Conservation (phyloP, 2,329 filamentous ascomycete genomes). For the Exserohilum rostratum region DNA sequence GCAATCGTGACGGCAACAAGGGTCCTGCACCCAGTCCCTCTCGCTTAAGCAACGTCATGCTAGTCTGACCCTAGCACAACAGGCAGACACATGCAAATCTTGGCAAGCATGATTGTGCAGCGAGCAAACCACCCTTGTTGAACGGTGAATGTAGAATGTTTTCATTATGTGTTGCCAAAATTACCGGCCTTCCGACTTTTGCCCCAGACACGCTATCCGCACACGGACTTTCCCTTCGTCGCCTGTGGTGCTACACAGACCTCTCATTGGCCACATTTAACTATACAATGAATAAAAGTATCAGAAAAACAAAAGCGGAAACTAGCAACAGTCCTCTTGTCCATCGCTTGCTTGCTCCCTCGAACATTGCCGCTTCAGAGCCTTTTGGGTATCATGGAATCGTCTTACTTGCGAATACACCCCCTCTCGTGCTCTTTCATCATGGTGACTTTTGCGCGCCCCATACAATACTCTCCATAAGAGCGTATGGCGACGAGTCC, state of each 20-base stretch:
- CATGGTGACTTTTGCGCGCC: slow-evolving; percentile 38
- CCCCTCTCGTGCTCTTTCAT: neutral
- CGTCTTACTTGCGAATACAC: neutral
- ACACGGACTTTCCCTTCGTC: neutral
- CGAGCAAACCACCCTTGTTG: neutral
- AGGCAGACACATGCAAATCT: neutral
- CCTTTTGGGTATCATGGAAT: slow-evolving; percentile 10
- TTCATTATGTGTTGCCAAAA: neutral
- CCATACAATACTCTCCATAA: slow-evolving; percentile 58
- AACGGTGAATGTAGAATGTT: too few species aligned
- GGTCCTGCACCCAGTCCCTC: slow-evolving; percentile 16
- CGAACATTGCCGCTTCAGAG: neutral
- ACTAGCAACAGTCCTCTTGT: neutral
- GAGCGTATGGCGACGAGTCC: slow-evolving; percentile 55
- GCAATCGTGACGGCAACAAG: slow-evolving; percentile 25
- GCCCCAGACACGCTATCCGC: too few species aligned
- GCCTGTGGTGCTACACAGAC: neutral
- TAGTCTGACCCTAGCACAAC: neutral
- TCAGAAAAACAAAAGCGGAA: neutral
- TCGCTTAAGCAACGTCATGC: slow-evolving; percentile 16
- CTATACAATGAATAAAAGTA: neutral
- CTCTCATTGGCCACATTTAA: neutral
- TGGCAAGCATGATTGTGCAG: neutral
- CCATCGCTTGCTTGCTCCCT: neutral
- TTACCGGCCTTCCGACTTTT: neutral